Base-by-base conservation (phyloP, 2,329 filamentous ascomycete genomes). In the Ramichloridium luteum region DNA sequence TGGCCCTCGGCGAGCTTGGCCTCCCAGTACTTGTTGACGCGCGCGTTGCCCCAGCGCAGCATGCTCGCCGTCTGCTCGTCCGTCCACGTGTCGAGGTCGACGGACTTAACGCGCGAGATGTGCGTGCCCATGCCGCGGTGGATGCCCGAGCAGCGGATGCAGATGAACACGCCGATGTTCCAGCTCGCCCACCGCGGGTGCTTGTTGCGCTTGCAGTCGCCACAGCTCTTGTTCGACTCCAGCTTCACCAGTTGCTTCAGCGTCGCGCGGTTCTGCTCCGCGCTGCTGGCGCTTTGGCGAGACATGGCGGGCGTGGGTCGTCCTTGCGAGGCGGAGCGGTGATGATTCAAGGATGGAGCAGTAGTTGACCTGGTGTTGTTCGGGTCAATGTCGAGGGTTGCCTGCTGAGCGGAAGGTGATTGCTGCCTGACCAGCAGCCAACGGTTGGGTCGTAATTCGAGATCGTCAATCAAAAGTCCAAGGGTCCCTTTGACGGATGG, bases 11-110 rank as follows among this genome's bases (percentile, higher is more conserved):
- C 85, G 51, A 98, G 64, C 63, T 96, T 98, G 40, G 82, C 74
- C 61, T 98, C 92, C 88, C 88, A 98, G 58, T 96, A 93, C 67
- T 93, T 96, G 65, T 98, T 98, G 35, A 90, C 90, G 58, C 86
- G 78, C 34, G 80, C 74, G 58, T 98, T 98, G 38, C 90, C 90
- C 92, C 90, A 98, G 65, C 74, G 83, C 42, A 98, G 59, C 45
- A 98, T 78, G 59, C 83, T 94, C 58, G 90, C 79, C 38, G 96
- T 67, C 64, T 98, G 90, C 59, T 98, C 90, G 57, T 98, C 90
- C 41, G 90, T 98, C 90, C 90, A 98, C 15, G 88, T 78, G 59
- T 98, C 90, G 43, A 98, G 74, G 58, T 98, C 90, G 46, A 98
- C 90, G 2, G 86, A 94, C 60, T 98, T 98, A 58, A 98, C 90